Evolutionary conservation across 768 basidiomycete genomes (phyloP), one percentile per base, ranked within the genome.

Genomic region (Suillus clintonianus): DNA sequence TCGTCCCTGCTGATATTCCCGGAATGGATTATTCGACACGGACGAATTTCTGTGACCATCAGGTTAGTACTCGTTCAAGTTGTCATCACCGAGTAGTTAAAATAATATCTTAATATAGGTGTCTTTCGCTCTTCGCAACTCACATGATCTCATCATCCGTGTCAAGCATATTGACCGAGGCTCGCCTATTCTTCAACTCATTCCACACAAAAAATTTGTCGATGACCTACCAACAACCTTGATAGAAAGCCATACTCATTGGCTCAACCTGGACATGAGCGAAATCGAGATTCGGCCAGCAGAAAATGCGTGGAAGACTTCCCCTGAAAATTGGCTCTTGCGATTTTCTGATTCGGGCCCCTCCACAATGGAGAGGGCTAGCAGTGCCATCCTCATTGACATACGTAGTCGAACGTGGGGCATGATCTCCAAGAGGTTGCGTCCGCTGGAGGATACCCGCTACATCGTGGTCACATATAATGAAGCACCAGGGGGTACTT

Each of bases 281-380:
- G 19, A 55, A 45, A 61, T 78, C 14, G 77, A 76, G 50, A 67
- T 78, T 8, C 73, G 75, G 0, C 73, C 74, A 22, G 64, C 69
- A 1, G 64, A 71, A 10, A 61, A 32, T 41, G 42, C 68, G 2
- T 78, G 77, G 77, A 34, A 66, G 36, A 14, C 50, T 4, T 75
- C 71, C 0, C 6, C 63, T 4, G 68, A 69, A 14, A 71, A 78
- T 41, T 78, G 77, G 76, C 45, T 6, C 7, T 55, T 77, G 17
- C 32, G 56, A 14, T 67, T 66, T 30, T 32, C 65, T 11, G 37
- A 67, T 32, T 62, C 58, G 19, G n/a, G 19, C 8, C 67, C 62
- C 57, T 61, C 43, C n/a, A 65, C 64, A 57, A 17, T 32, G 22
- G 65, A 37, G 34, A 56, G 39, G 9, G 24, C 55, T 8, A 67